Evolutionary conservation across 768 basidiomycete genomes (phyloP), one percentile per base, ranked within the genome.

Genomic region (Hortiboletus flavorubellus): DNA sequence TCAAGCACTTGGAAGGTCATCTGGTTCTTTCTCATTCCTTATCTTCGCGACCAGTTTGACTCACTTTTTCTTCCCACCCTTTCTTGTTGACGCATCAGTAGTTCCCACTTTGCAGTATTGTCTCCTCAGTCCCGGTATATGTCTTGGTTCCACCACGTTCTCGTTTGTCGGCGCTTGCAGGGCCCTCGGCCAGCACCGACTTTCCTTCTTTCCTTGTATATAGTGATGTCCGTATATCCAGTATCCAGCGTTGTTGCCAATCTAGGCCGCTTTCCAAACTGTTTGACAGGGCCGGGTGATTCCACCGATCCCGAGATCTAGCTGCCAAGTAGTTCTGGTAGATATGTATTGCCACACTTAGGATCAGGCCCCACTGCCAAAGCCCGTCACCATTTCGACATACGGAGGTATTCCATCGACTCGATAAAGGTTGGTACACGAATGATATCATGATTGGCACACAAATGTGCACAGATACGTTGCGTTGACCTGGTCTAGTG

Each of bases 141-240:
- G 21, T 9, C 40, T 26, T 16, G 29, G 49, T 23, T 51, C n/a
- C 7, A 29, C 31, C 14, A 11, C 12, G 12, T 33, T 31, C 18
- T 26, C 5, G 34, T 54, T n/a, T 54, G 15, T 30, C 10, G 46
- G 55, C 39, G 41, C 54, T n/a, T 18, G 46, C 46, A 56, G 21
- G 33, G 35, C 45, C 29, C 29, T 4, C 33, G 7, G 39, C 29
- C 12, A 29, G 39, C 30, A 37, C 55, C 53, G 3, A 8, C 8
- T 18, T 34, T 10, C 3, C 8, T 5, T 21, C 7, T 49, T 23
- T 46, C 30, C 18, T 18, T 31, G 30, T 18, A 30, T 38, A 12
- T 35, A 52, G 34, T 8, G 39, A 29, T 21, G n/a, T n/a, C 10
- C 4, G 18, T 50, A 18, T 51, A 15, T 46, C n/a, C 14, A 43